Conservation (phyloP, 139 green algal genomes). For the Chlamydomonas incerta region DNA sequence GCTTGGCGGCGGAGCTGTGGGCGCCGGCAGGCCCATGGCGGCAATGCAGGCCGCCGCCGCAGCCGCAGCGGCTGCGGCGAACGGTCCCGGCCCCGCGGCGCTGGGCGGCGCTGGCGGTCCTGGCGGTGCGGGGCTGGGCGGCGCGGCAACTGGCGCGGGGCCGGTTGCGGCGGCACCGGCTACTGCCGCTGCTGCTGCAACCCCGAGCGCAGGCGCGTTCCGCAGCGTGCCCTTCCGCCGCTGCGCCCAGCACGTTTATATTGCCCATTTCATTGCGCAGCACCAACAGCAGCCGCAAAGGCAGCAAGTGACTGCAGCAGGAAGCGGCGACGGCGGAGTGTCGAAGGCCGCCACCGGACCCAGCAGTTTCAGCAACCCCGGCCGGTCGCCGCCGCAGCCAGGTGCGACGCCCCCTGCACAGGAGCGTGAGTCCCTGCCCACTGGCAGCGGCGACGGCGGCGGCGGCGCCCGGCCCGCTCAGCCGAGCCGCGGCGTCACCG, state of each 20-base stretch:
- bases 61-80: not conserved
- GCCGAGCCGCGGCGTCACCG: too few relatives aligned
- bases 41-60: slow-evolving; percentile 10
- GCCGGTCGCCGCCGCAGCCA: too few relatives aligned
- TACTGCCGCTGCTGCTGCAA: not conserved
- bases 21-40: not conserved
- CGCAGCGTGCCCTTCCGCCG: slow-evolving; percentile 56
- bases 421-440: too few relatives aligned
- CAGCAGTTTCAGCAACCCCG: too few relatives aligned
- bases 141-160: not conserved
- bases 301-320: too few relatives aligned
- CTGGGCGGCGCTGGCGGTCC: not conserved
- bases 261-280: slow-evolving; percentile 75
- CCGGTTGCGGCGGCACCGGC: not conserved
- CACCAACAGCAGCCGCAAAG: slow-evolving; percentile 50
- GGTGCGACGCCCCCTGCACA: too few relatives aligned
- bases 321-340: too few relatives aligned
- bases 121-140: not conserved
- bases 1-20: not conserved
- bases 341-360: too few relatives aligned
- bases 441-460: too few relatives aligned
- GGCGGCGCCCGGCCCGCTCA: too few relatives aligned
- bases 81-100: not conserved
- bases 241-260: slow-evolving; percentile 77
- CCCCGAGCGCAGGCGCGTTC: not conserved